Base-by-base conservation (phyloP, 2,329 filamentous ascomycete species). In the Arthrobotrys sphaeroides region DNA sequence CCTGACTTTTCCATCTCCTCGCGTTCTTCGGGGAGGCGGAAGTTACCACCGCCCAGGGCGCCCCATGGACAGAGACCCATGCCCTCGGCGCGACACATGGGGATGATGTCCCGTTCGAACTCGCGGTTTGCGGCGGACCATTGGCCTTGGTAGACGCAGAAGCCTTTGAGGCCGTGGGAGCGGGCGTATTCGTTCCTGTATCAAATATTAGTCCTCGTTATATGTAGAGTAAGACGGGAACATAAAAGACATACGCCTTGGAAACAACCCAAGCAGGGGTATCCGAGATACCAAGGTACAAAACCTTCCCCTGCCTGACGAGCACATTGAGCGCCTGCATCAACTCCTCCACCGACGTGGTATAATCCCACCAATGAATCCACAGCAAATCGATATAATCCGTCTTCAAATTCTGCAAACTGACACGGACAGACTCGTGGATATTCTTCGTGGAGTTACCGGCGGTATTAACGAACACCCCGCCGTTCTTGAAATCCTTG, bases 261-360 rank as follows among this genome's bases (percentile, higher is more conserved):
- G 85, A 86, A 9, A 90, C 89, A 16, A 90, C 82, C 90, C 90
- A 92, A 6, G 90, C 90, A 0, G 90, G 90, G 0, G 88, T 88
- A 78, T 92, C 89, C 43, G 86, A 88, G 81, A 91, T 85, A 1
- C 90, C 90, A 0, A 92, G 84, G 77, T 91, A 91, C 13, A 89
- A 83, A 0, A 91, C 88, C 78, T 91, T 91, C 16, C 89, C 88
- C 4, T 84, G 80, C 0, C 81, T 70, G 0, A 91, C 88, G 9
- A 90, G 83, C 18, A 85, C 83, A 80, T 91, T 90, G 45, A 91
- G 84, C 0, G 85, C 85, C 72, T 91, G 88, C 90, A 92, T 92
- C 49, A 92, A 61, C 79, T 92, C 89, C 0, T 86, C 84, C 53
- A 91, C 87, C 0, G 85, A 86, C 22, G 87, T 88, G n/a, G 85